Base-by-base conservation (phyloP, 2,329 filamentous ascomycete species). In the Trichothecium sympodiale region DNA sequence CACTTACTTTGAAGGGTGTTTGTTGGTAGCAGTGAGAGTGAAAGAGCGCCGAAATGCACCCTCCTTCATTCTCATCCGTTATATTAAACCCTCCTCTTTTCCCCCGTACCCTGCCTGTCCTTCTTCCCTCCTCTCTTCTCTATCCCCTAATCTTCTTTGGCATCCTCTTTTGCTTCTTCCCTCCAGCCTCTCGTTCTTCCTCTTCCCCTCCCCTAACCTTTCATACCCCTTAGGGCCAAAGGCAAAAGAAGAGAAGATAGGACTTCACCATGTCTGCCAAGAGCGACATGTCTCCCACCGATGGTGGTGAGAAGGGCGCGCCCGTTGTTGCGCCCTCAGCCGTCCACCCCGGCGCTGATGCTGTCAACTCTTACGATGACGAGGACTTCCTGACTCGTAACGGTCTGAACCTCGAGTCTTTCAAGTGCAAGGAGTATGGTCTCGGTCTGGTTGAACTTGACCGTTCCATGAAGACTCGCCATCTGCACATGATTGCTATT, bases 401-500 rank as follows among this genome's bases (percentile, higher is more conserved):
- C 37, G 59, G 59, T 37, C 40, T 62, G 31, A 61, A 53, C 45
- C 27, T 51, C 12, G 49, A 58, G 25, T 61, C 58, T 17, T 62
- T 62, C 55, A 54, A 54, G 47, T 51, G 47, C 39, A 51, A 50
- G 37, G 40, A 54, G 40, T 59, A 57, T 45, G 54, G 54, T 34
- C 31, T 10, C 3, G 55, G 53, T 31, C 17, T 51, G 17, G 44
- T 54, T 32, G 56, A 62, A 43, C 52, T 65, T 6, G 58, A 64
- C 40, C 54, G 57, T 35, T 49, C 55, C 44, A 68, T 75, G 59
- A 66, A 68, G 56, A 55, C 58, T 29, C 65, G 71, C 46, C 71
- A 74, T 53, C 54, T 75, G 47, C 67, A 75, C 53, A 74, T 74
- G 69, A 73, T 73, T 52, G 67, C 68, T 46, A 71, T 74, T 38